A percentile compares a stretch with the other conserved stretches of the same genome.
Conservation (phyloP, 1,284 basidiomycete genomes). For the Apiotrichum brassicae region DNA sequence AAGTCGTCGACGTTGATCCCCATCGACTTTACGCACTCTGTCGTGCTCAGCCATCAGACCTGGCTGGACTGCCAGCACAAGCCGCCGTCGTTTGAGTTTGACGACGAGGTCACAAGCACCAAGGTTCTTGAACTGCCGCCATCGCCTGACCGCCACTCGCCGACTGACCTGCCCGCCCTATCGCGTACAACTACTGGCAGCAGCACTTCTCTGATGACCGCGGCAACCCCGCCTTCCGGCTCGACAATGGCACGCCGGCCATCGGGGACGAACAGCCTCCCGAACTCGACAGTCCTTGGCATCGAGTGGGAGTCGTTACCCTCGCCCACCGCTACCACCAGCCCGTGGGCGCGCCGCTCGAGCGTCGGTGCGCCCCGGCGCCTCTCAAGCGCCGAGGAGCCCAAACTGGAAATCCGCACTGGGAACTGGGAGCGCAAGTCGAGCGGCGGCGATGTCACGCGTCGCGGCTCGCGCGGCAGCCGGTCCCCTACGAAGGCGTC, state of each 20-base stretch:
- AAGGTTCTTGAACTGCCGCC: slow-evolving; percentile 11
- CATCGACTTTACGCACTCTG: slow-evolving; percentile 21
- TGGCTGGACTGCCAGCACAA: slow-evolving; percentile 21
- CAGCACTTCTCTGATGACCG: slow-evolving; percentile 5
- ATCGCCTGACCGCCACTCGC: slow-evolving; percentile 8
- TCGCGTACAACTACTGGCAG: slow-evolving; percentile 15
- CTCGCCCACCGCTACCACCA: background rate
- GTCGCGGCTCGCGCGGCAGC: background rate
- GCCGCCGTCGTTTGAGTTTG: slow-evolving; percentile 12
- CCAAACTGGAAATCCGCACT: background rate
- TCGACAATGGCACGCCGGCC: slow-evolving; percentile 2
- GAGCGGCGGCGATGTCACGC: background rate
- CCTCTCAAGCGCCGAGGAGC: background rate
- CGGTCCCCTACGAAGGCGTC: background rate
- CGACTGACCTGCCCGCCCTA: slow-evolving; percentile 10
- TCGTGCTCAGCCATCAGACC: slow-evolving; percentile 9
- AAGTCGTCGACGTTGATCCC: slow-evolving; percentile 17
- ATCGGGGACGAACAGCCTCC: background rate
- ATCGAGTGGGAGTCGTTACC: slow-evolving; percentile 13
- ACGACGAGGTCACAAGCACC: background rate
- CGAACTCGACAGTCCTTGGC: slow-evolving; percentile 9
- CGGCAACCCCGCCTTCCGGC: background rate
- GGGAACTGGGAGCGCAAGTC: background rate
- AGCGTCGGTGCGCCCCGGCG: background rate
- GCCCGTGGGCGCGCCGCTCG: background rate